Conservation (phyloP, 2,329 filamentous ascomycete genomes). For the Phialemoniopsis sp. region DNA sequence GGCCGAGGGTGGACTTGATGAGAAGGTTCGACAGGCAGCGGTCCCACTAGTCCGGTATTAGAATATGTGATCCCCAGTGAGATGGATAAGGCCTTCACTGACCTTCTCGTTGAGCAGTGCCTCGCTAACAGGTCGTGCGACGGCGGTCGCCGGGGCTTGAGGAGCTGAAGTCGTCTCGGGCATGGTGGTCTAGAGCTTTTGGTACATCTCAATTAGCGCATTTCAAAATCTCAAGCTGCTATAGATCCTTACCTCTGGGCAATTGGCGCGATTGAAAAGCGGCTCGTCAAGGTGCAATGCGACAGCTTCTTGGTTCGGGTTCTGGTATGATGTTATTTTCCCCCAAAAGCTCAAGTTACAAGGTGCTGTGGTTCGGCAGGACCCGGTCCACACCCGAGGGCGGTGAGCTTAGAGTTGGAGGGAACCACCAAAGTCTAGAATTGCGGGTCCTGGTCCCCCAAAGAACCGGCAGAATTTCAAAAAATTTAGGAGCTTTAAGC, state of each 20-base stretch:
- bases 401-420: conserved; percentile 34
- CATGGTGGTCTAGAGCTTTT: conserved; percentile 33
- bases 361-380: conserved; percentile 12
- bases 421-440: conserved; percentile 1
- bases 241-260: background rate
- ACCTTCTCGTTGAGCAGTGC: conserved; percentile 99
- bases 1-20: conserved; percentile 92
- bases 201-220: too few species aligned
- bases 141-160: conserved; percentile 57
- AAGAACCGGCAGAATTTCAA: conserved; percentile 37
- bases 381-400: conserved; percentile 28
- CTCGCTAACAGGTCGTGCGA: conserved; percentile 89
- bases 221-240: too few species aligned
- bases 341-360: background rate
- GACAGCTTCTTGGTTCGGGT: too few species aligned
- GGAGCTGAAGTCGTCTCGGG: conserved; percentile 44
- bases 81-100: conserved; percentile 20
- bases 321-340: conserved; percentile 21
- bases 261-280: background rate
- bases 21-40: conserved; percentile 96
- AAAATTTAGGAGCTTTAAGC: conserved; percentile 36
- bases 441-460: conserved; percentile 15
- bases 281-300: too few species aligned
- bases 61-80: background rate
- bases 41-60: conserved; percentile 69